Conservation (phyloP, 306 rosid species). For the Prinsepia uniflora region DNA sequence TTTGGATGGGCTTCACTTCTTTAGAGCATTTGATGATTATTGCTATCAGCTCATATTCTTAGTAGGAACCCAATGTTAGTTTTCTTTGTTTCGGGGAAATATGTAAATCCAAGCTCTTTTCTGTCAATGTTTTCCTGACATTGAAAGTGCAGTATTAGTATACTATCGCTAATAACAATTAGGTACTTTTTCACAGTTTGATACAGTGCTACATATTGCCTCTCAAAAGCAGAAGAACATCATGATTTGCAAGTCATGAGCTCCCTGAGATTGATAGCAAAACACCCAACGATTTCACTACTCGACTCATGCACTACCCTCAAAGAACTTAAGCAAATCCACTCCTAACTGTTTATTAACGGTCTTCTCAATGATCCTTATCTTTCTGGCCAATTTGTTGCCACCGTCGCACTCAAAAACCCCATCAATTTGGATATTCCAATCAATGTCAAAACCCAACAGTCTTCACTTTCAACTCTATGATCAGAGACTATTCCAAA, state of each 20-base stretch:
- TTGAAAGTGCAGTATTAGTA: too few relatives aligned
- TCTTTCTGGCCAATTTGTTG: conserved; percentile 34
- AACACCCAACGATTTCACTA: conserved; percentile 38
- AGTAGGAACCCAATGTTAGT: too few relatives aligned
- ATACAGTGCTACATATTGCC: not conserved
- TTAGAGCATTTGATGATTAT: too few relatives aligned
- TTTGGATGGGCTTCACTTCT: too few relatives aligned
- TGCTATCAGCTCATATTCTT: too few relatives aligned
- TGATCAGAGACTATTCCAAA: conserved; percentile 62
- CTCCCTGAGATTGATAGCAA: conserved; percentile 30
- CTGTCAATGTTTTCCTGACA: too few relatives aligned
- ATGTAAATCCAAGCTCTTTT: too few relatives aligned
- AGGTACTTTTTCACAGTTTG: not conserved
- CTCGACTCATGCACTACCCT: conserved; percentile 32
- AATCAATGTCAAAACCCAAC: conserved; percentile 31
- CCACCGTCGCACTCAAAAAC: conserved; percentile 33
- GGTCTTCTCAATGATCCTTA: conserved; percentile 30
- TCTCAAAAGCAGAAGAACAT: not conserved
- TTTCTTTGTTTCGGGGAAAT: too few relatives aligned
- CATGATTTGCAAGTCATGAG: conserved; percentile 19
- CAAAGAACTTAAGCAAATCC: conserved; percentile 45
- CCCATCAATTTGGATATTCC: conserved; percentile 29
- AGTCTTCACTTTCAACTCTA: conserved; percentile 55
- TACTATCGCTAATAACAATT: too few relatives aligned
- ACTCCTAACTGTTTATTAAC: conserved; percentile 34